A percentile compares a stretch with the other conserved stretches of the same genome.
Evolutionary conservation across 1,284 basidiomycete species (phyloP).

Genomic region (Phaffia rhodozyma): DNA sequence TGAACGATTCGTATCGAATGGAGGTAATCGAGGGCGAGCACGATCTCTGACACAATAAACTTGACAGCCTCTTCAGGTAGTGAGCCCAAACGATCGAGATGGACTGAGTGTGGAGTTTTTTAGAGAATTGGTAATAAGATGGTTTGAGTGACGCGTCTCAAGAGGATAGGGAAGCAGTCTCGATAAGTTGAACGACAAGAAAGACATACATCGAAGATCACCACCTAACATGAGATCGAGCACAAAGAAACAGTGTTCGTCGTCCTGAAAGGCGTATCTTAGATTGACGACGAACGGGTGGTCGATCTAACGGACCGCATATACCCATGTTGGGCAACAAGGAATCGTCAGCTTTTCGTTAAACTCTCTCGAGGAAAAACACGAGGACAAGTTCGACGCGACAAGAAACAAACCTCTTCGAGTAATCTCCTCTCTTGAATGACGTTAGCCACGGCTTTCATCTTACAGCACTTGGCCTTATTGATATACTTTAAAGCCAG

Average conservation of each 20-base stretch:
- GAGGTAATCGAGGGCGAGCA: conserved; percentile 74
- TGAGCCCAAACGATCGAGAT: conserved; percentile 65
- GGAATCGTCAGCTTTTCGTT: neutral
- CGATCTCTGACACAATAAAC: conserved; percentile 84
- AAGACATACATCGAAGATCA: conserved; percentile 68
- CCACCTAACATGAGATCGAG: conserved; percentile 93
- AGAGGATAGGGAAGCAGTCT: neutral
- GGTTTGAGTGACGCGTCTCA: neutral
- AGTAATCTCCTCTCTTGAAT: conserved; percentile 84
- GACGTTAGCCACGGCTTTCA: conserved; percentile 94
- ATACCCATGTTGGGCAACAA: neutral
- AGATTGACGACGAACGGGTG: conserved; percentile 89
- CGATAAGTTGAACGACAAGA: neutral
- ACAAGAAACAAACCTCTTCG: conserved; percentile 58
- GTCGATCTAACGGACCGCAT: conserved; percentile 53
- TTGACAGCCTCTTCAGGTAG: conserved; percentile 70
- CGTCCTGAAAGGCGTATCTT: conserved; percentile 94
- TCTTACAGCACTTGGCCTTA: conserved; percentile 93
- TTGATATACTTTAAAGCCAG: conserved; percentile 99
- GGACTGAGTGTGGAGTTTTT: conserved; percentile 45
- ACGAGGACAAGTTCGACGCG: conserved; percentile 27
- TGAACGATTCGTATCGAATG: conserved; percentile 88
- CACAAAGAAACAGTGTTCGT: conserved; percentile 96
- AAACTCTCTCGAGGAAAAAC: neutral
- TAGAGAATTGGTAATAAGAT: neutral